A percentile compares a stretch with the other conserved stretches of the same genome.
Conservation (phyloP, 768 basidiomycete species). For the Leucocoprinus birnbaumii region DNA sequence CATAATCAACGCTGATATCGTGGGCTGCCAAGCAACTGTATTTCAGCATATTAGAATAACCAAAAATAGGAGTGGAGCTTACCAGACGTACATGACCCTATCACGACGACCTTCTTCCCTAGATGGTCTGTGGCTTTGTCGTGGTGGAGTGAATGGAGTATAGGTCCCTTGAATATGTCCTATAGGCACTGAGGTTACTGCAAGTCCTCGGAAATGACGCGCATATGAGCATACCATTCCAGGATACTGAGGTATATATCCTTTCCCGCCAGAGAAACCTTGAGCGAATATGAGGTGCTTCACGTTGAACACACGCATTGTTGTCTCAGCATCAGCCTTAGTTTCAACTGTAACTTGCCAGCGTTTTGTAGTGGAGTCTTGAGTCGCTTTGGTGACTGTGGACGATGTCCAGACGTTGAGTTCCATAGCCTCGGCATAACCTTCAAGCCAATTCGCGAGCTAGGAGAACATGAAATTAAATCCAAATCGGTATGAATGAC, state of each 20-base stretch:
- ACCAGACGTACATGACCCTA: slow-evolving; percentile 66
- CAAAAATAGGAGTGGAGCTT: background rate
- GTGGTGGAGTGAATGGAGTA: slow-evolving; percentile 59
- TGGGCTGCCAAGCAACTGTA: slow-evolving; percentile 32
- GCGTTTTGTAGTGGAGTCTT: slow-evolving; percentile 25
- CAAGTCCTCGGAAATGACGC: background rate
- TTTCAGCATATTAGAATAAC: background rate
- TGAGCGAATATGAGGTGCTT: slow-evolving; percentile 51
- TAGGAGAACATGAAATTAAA: background rate
- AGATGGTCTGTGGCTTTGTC: slow-evolving; percentile 49
- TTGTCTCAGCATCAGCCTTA: slow-evolving; percentile 26
- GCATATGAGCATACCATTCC: slow-evolving; percentile 33
- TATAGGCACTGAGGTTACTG: slow-evolving; percentile 16
- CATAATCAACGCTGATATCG: slow-evolving; percentile 42
- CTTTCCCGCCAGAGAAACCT: slow-evolving; percentile 47
- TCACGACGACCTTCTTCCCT: slow-evolving; percentile 70
- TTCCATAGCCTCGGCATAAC: slow-evolving; percentile 34
- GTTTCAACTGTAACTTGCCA: slow-evolving; percentile 46
- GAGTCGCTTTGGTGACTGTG: slow-evolving; percentile 29
- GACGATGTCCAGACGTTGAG: slow-evolving; percentile 50
- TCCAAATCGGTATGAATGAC: too few species aligned
- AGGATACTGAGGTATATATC: slow-evolving; percentile 42
- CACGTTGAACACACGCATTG: slow-evolving; percentile 36
- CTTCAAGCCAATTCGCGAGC: slow-evolving; percentile 31
- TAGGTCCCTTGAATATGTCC: slow-evolving; percentile 60